Percentiles rank a stretch among this genome's conserved stretches.
Conservation (phyloP, 768 basidiomycete genomes). For the Lyophyllum atratum region DNA sequence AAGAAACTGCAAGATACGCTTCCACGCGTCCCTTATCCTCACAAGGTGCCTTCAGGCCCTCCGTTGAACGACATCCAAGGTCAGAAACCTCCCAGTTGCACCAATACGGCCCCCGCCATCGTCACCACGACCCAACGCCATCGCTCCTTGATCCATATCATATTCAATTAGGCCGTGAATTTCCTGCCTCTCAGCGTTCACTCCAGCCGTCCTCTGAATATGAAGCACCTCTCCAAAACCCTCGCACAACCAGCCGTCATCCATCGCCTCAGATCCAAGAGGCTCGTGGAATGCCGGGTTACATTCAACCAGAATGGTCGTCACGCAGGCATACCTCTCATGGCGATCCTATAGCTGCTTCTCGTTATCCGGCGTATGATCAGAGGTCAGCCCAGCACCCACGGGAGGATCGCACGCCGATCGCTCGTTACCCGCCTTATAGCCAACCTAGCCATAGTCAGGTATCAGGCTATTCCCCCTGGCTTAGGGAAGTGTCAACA, state of each 20-base stretch:
- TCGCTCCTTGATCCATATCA: conserved; percentile 1
- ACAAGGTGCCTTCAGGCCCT: background rate
- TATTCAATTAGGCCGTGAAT: background rate
- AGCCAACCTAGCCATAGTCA: background rate
- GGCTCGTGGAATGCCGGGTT: background rate
- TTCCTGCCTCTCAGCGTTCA: background rate
- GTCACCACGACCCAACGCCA: background rate
- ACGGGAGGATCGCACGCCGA: conserved; percentile 4
- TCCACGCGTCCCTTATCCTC: conserved; percentile 9
- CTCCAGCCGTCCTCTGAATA: background rate
- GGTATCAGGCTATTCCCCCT: background rate
- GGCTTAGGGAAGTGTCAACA: conserved; percentile 12
- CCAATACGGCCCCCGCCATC: background rate
- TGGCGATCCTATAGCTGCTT: background rate
- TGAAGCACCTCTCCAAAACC: background rate
- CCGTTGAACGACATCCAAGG: background rate
- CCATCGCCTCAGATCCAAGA: background rate
- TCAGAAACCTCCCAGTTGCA: conserved; percentile 4
- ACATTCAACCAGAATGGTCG: background rate
- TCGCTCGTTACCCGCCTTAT: background rate
- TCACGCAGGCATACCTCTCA: background rate
- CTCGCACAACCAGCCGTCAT: background rate
- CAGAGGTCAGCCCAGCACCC: background rate
- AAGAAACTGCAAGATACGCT: conserved; percentile 12
- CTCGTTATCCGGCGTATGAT: background rate